phyloP scores from a whole-genome alignment of 805 yeast species.

The Candida loeiensis region DNA sequence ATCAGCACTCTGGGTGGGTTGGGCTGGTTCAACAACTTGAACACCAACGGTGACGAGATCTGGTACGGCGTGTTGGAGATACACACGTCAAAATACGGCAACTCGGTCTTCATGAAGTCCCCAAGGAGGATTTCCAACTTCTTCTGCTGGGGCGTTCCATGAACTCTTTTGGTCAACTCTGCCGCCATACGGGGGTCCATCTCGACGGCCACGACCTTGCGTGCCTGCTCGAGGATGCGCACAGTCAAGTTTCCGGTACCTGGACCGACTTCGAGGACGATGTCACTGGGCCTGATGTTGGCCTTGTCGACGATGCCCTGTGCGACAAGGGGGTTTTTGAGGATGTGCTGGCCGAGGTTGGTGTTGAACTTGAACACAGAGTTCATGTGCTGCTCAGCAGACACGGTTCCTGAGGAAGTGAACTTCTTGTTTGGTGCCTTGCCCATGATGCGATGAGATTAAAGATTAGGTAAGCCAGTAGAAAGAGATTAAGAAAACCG shows the following conservation, averaged over 20 bases:
- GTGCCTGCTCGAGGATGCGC: conserved; percentile 84
- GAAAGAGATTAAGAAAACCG: not conserved
- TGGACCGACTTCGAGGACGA: conserved; percentile 95
- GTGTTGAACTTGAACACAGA: conserved; percentile 96
- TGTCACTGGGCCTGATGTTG: conserved; percentile 84
- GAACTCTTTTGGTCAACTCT: conserved; percentile 94
- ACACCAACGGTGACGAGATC: conserved; percentile 93
- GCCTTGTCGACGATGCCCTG: conserved; percentile 99
- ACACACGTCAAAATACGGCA: conserved; percentile 93
- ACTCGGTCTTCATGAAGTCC: conserved; percentile 91
- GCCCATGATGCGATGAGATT: conserved; percentile 40
- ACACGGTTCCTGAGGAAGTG: conserved; percentile 51
- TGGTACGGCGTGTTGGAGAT: conserved; percentile 97
- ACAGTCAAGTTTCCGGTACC: conserved; percentile 98
- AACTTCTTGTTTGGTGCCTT: conserved; percentile 65
- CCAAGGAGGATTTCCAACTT: conserved; percentile 90
- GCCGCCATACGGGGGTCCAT: conserved; percentile 99
- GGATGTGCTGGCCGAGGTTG: conserved; percentile 92
- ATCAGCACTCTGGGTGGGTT: conserved; percentile 92
- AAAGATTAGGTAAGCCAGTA: not conserved
- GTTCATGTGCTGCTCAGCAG: conserved; percentile 66
- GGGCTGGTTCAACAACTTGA: conserved; percentile 85
- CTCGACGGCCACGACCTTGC: conserved; percentile 93
- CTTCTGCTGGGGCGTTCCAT: conserved; percentile 91
- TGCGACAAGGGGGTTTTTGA: conserved; percentile 93